Evolutionary conservation across 2,329 filamentous ascomycete genomes (phyloP).

Genomic region (Colletotrichum sojae): DNA sequence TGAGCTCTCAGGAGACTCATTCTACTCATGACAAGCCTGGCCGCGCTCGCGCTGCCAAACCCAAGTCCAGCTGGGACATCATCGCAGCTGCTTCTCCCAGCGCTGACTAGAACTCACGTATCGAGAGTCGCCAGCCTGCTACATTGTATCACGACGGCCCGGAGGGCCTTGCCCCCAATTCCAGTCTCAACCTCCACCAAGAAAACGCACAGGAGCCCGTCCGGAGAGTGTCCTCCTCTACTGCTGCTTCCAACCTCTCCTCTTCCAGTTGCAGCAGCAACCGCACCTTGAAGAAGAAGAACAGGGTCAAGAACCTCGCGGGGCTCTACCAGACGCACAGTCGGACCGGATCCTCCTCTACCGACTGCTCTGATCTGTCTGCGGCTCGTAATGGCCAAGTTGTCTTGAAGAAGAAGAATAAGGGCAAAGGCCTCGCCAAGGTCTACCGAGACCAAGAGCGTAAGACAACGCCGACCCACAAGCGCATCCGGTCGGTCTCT

Average conservation of each 20-base stretch:
- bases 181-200: not conserved
- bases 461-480: not conserved
- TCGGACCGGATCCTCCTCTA: not conserved
- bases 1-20: not conserved
- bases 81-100: not conserved
- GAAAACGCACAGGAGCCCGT: not conserved
- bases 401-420: not conserved
- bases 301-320: not conserved
- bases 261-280: not conserved
- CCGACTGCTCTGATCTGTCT: not conserved
- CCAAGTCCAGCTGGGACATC: not conserved
- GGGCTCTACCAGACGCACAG: not conserved
- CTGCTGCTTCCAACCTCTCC: not conserved
- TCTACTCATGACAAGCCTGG: not conserved
- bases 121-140: not conserved
- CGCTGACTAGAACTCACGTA: conserved; percentile 15
- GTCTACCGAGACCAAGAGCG: not conserved
- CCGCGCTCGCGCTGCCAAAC: not conserved
- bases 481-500: conserved; percentile 15
- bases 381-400: not conserved
- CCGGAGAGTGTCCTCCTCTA: not conserved
- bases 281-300: not conserved
- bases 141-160: not conserved
- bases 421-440: not conserved
- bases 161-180: not conserved